Percentiles rank a stretch among this genome's conserved stretches.
phyloP scores from a whole-genome alignment of 2,329 filamentous ascomycete genomes.

The Colletotrichum graminicola region DNA sequence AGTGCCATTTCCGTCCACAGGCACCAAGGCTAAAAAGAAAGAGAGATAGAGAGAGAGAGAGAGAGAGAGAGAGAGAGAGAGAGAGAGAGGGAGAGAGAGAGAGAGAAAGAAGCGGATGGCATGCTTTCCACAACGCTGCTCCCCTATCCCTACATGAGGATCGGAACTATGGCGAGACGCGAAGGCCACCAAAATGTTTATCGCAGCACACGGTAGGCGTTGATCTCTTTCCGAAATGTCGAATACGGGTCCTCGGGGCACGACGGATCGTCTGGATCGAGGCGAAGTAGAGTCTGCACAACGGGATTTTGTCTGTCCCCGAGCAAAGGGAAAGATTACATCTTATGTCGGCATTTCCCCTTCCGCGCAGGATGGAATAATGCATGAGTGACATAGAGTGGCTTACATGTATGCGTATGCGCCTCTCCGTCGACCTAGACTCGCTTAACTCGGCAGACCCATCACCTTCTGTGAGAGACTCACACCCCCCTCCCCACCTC shows the following conservation, averaged over 20 bases:
- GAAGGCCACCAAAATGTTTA: neutral
- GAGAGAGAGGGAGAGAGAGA: accelerated
- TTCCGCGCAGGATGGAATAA: neutral
- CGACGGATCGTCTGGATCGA: neutral
- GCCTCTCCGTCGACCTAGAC: conserved; percentile 2
- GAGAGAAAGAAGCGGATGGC: neutral
- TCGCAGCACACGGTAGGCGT: neutral
- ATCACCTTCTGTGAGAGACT: neutral
- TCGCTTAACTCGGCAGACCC: neutral
- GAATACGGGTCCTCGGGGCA: neutral
- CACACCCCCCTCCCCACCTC: neutral
- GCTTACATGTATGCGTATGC: conserved; percentile 8
- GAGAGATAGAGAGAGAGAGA: neutral
- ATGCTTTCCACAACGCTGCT: neutral
- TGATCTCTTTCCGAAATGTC: no score
- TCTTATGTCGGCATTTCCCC: neutral
- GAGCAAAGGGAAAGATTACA: neutral
- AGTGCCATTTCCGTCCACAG: neutral
- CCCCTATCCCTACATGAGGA: neutral
- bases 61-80: neutral
- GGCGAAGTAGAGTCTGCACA: neutral
- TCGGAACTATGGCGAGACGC: neutral
- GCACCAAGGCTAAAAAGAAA: neutral
- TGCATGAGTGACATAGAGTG: neutral
- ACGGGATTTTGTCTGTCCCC: no score